Percentiles rank a stretch among this genome's conserved stretches.
Evolutionary conservation across 2,329 filamentous ascomycete species (phyloP).

Genomic region (Trematosphaeria pertusa): DNA sequence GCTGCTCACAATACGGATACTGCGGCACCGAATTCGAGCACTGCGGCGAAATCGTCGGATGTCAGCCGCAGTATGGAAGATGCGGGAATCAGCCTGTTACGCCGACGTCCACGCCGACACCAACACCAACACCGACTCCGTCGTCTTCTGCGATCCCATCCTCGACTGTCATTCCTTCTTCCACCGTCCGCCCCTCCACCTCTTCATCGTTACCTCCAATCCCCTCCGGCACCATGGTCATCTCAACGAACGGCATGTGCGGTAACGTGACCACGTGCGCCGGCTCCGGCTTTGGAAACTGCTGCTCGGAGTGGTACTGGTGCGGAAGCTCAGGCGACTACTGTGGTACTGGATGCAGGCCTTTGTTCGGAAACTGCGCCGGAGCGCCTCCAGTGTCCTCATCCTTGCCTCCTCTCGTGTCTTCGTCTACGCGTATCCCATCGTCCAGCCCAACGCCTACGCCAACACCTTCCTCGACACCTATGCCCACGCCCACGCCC

Average conservation of each 20-base stretch:
- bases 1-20: constrained; percentile 34
- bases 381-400: constrained; percentile 22
- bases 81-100: constrained; percentile 31
- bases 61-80: constrained; percentile 36
- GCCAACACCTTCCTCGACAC: constrained; percentile 19
- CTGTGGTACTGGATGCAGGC: constrained; percentile 36
- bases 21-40: constrained; percentile 34
- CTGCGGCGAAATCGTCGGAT: constrained; percentile 30
- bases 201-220: constrained; percentile 28
- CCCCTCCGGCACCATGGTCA: constrained; percentile 30
- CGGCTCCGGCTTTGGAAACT: constrained; percentile 30
- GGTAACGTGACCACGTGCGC: constrained; percentile 39
- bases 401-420: constrained; percentile 9
- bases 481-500: constrained; percentile 15
- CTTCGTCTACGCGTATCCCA: constrained; percentile 3
- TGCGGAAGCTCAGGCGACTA: constrained; percentile 30
- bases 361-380: constrained; percentile 31
- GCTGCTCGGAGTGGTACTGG: constrained; percentile 37
- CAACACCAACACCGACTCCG: constrained; percentile 26
- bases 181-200: constrained; percentile 8
- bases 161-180: constrained; percentile 10
- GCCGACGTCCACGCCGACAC: constrained; percentile 24
- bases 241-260: constrained; percentile 35
- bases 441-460: constrained; percentile 19
- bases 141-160: constrained; percentile 17